Evolutionary conservation across 148 eudicot genomes (phyloP).

Genomic region (Silene uniflora): DNA sequence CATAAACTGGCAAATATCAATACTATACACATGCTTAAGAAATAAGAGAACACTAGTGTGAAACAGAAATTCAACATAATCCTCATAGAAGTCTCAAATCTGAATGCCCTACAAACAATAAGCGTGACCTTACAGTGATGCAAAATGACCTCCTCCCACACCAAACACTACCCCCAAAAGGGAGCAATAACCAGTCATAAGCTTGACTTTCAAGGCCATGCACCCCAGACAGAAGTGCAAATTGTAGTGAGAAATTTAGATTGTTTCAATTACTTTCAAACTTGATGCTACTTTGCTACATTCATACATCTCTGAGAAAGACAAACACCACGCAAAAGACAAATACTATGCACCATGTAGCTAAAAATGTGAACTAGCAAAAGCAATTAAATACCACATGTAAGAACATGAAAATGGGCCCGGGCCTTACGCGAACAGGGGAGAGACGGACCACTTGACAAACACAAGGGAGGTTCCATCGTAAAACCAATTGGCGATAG

Average conservation of each 20-base stretch:
- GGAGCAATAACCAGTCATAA: background rate
- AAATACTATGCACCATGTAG: background rate
- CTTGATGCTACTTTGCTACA: too few relatives aligned
- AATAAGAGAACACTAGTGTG: background rate
- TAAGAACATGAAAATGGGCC: too few relatives aligned
- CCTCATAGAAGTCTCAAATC: background rate
- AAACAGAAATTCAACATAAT: background rate
- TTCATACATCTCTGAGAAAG: background rate
- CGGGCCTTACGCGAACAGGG: too few relatives aligned
- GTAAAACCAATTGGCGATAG: too few relatives aligned
- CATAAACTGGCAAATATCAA: slow-evolving; percentile 14
- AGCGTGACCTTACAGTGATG: too few relatives aligned
- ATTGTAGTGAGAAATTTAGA: too few relatives aligned
- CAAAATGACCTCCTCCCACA: too few relatives aligned
- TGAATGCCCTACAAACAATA: background rate
- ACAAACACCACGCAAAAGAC: background rate
- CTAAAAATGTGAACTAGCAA: background rate
- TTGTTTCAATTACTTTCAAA: too few relatives aligned
- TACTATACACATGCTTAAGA: background rate
- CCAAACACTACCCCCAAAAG: background rate
- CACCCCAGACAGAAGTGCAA: too few relatives aligned
- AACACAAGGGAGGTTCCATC: too few relatives aligned
- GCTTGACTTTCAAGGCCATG: background rate
- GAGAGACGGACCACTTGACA: too few relatives aligned
- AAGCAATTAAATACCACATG: background rate